Conservation (phyloP, 306 rosid species). For the Trifolium fragiferum region DNA sequence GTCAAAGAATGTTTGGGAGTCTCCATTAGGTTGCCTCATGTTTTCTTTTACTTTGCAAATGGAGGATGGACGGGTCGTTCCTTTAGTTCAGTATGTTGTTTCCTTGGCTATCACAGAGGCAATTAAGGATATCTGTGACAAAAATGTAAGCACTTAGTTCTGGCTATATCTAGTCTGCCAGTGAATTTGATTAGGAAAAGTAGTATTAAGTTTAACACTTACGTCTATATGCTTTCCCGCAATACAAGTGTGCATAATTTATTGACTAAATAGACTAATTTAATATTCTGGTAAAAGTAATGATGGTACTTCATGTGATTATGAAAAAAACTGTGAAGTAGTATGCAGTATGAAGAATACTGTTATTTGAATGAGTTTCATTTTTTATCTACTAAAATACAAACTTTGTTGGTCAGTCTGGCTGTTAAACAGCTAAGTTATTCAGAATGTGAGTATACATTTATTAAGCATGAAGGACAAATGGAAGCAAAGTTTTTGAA, state of each 20-base stretch:
- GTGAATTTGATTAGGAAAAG: slow-evolving; percentile 22
- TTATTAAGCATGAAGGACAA: too few species aligned
- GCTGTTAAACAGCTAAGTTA: neutral
- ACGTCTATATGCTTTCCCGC: neutral
- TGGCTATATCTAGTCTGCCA: slow-evolving; percentile 8
- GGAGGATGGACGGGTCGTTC: slow-evolving; percentile 85
- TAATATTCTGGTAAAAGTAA: slow-evolving; percentile 3
- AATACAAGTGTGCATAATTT: slow-evolving; percentile 20
- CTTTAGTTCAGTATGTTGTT: slow-evolving; percentile 83
- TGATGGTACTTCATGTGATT: slow-evolving; percentile 32
- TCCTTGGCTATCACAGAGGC: slow-evolving; percentile 90
- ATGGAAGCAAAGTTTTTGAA: too few species aligned
- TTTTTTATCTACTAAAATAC: slow-evolving; percentile 13
- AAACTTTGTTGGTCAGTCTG: slow-evolving; percentile 21
- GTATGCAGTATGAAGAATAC: neutral
- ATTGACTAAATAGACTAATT: slow-evolving; percentile 4
- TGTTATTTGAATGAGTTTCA: neutral
- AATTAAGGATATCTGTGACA: slow-evolving; percentile 78
- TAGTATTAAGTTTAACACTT: slow-evolving; percentile 10
- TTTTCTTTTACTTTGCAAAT: slow-evolving; percentile 86
- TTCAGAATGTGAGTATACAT: too few species aligned
- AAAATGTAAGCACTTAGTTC: slow-evolving; percentile 58
- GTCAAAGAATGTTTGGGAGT: slow-evolving; percentile 90
- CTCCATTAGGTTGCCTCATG: slow-evolving; percentile 86
- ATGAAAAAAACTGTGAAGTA: slow-evolving; percentile 5